Conservation (phyloP, 192 early-diverging fungal genomes). For the Rhizoclosmatium sp. region DNA sequence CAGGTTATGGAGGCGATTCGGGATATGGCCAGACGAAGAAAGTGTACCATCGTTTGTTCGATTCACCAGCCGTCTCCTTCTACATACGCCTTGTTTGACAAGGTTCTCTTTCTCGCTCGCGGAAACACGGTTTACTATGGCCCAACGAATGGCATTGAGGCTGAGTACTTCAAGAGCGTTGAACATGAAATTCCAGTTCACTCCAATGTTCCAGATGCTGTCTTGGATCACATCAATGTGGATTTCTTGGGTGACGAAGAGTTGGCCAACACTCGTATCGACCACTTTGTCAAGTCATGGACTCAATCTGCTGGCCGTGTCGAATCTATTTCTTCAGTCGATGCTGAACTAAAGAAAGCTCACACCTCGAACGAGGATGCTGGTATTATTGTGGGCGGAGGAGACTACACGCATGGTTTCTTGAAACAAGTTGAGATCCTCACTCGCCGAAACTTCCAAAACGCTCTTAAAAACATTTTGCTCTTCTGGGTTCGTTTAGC, state of each 20-base stretch:
- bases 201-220: slow-evolving; percentile 19
- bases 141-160: slow-evolving; percentile 45
- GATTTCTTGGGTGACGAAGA: slow-evolving; percentile 31
- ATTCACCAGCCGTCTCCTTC: slow-evolving; percentile 85
- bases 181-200: slow-evolving; percentile 12
- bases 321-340: not conserved
- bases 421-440: slow-evolving; percentile 42
- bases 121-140: slow-evolving; percentile 64
- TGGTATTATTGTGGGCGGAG: slow-evolving; percentile 15
- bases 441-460: slow-evolving; percentile 21
- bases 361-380: not conserved
- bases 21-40: not conserved
- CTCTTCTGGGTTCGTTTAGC: slow-evolving; percentile 49
- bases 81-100: slow-evolving; percentile 80
- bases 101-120: slow-evolving; percentile 73
- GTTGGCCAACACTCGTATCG: slow-evolving; percentile 13
- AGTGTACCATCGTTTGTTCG: slow-evolving; percentile 65
- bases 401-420: slow-evolving; percentile 36
- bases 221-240: slow-evolving; percentile 30
- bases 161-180: slow-evolving; percentile 56
- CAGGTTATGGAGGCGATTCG: too few relatives aligned
- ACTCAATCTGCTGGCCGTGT: not conserved
- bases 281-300: slow-evolving; percentile 12
- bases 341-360: not conserved
- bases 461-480: slow-evolving; percentile 40